These are phyloP conservation scores for Gentiana dahurica DNA, from an alignment of 257 asterid genomes.

Conservation along the genomic window DNA sequence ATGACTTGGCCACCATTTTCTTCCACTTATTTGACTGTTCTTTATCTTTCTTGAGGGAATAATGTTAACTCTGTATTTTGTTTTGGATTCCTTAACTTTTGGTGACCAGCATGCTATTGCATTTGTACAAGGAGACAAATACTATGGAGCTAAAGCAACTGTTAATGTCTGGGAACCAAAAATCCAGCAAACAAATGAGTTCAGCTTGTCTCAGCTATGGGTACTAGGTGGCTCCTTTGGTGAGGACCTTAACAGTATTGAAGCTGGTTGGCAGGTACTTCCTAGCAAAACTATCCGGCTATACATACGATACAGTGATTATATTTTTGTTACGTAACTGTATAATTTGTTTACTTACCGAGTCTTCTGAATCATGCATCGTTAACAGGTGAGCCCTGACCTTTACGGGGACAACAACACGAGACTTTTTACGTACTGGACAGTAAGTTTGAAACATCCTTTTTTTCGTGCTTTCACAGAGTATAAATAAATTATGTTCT, in stretches of 20 bases:
- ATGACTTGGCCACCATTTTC: neutral
- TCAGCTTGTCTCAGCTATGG: conserved; percentile 87
- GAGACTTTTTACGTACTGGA: conserved; percentile 79
- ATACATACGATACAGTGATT: too few relatives aligned
- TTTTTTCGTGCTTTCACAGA: neutral
- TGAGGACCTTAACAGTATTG: conserved; percentile 85
- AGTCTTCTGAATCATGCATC: conserved; percentile 11
- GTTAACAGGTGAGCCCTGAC: conserved; percentile 30
- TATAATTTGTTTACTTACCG: conserved; percentile 7
- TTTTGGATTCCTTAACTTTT: conserved; percentile 5
- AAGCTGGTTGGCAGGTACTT: conserved; percentile 56
- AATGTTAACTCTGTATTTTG: neutral
- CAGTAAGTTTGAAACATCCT: conserved; percentile 23
- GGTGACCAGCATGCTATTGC: conserved; percentile 72
- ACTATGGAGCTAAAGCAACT: conserved; percentile 75
- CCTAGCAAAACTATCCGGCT: too few relatives aligned
- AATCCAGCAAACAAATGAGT: conserved; percentile 74
- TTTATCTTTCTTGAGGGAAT: too few relatives aligned
- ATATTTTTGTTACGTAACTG: neutral
- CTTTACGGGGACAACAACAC: conserved; percentile 80
- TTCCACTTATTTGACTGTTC: too few relatives aligned
- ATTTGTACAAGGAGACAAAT: conserved; percentile 68
- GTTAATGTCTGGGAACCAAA: conserved; percentile 85
- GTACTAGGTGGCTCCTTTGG: conserved; percentile 78
- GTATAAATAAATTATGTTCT: too few relatives aligned